These are phyloP conservation scores for Acmispon strigosus DNA, from an alignment of 306 rosid genomes.

Conservation along the genomic window DNA sequence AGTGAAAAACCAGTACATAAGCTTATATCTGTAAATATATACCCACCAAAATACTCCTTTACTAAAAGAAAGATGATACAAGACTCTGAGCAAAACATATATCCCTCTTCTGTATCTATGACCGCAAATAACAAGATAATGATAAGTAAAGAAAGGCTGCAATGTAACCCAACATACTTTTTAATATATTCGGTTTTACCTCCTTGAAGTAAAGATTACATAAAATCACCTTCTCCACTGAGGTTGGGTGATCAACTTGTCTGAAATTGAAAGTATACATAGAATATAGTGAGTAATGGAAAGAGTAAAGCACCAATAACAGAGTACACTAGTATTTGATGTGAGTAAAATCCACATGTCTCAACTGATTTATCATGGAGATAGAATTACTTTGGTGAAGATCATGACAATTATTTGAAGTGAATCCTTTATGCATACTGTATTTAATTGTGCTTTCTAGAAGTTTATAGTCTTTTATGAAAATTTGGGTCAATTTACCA, in stretches of 20 bases:
- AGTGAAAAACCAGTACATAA: neutral
- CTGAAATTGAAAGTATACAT: slow-evolving; percentile 32
- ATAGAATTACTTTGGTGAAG: neutral
- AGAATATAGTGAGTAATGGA: neutral
- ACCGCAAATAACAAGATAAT: slow-evolving; percentile 3
- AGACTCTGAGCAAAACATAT: slow-evolving; percentile 11
- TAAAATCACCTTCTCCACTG: slow-evolving; percentile 57
- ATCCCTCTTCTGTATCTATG: slow-evolving; percentile 12
- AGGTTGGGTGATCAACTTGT: slow-evolving; percentile 39
- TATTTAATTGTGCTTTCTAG: neutral
- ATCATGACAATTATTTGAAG: neutral
- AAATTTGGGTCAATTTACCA: neutral
- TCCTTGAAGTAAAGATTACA: slow-evolving; percentile 2
- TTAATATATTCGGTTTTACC: slow-evolving; percentile 15
- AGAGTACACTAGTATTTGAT: neutral
- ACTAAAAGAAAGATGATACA: slow-evolving; percentile 1
- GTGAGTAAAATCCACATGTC: too few relatives aligned
- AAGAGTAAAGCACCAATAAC: neutral
- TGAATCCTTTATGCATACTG: neutral
- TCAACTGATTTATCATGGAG: neutral
- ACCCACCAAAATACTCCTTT: slow-evolving; percentile 16
- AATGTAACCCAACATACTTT: neutral
- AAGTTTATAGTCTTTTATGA: neutral
- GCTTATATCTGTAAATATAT: slow-evolving; percentile 13
- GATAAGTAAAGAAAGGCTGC: slow-evolving; percentile 1